phyloP scores from a whole-genome alignment of 2,329 filamentous ascomycete species.

The Aulographum hederae region DNA sequence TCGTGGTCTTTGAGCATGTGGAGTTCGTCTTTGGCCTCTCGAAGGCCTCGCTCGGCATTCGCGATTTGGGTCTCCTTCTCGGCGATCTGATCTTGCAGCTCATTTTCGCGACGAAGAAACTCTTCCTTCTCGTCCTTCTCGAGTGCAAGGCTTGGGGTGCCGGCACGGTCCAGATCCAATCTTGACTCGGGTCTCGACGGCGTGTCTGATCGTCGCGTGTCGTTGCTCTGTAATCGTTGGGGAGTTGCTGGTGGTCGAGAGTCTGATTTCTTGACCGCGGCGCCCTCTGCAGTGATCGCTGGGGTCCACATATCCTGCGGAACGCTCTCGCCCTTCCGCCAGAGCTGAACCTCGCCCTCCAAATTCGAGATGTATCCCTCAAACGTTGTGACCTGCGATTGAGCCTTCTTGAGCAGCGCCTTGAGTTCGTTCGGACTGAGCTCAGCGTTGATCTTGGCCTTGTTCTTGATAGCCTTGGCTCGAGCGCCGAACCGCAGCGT shows the following conservation, averaged over 20 bases:
- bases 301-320: constrained; percentile 78
- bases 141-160: constrained; percentile 70
- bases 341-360: constrained; percentile 69
- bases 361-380: constrained; percentile 69
- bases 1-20: constrained; percentile 72
- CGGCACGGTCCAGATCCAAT: constrained; percentile 57
- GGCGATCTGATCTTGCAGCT: constrained; percentile 87
- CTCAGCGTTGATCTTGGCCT: constrained; percentile 98
- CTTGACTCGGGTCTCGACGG: constrained; percentile 44
- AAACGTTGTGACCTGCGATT: constrained; percentile 74
- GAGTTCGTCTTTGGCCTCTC: constrained; percentile 74
- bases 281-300: constrained; percentile 37
- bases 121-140: constrained; percentile 97
- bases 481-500: constrained; percentile 89
- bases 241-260: constrained; percentile 19
- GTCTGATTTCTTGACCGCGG: constrained; percentile 28
- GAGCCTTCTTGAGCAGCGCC: constrained; percentile 76
- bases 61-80: constrained; percentile 77
- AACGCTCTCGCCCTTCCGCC: constrained; percentile 76
- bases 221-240: constrained; percentile 3
- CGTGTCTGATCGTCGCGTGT: constrained; percentile 33
- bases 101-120: constrained; percentile 85
- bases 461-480: constrained; percentile 98
- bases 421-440: constrained; percentile 93
- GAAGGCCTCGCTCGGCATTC: constrained; percentile 60